These are phyloP conservation scores for Blastobotrys arbuscula DNA, from an alignment of 1,139 yeast species.

Conservation along the genomic window DNA sequence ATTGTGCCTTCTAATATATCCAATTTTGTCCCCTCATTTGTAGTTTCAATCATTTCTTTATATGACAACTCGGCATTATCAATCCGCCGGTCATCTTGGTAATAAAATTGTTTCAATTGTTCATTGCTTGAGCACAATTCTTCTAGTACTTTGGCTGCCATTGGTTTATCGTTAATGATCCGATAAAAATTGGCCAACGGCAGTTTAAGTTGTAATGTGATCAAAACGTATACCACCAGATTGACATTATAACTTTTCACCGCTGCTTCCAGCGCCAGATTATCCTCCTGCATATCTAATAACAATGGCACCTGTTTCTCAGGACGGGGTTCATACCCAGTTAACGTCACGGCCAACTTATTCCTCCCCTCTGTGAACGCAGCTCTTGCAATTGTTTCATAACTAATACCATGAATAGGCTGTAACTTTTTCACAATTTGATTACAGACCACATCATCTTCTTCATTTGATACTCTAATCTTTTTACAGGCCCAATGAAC, in stretches of 20 bases:
- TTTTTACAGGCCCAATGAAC: conserved; percentile 80
- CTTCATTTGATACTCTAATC: conserved; percentile 46
- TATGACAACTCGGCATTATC: conserved; percentile 43
- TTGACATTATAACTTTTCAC: conserved; percentile 63
- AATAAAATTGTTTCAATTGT: conserved; percentile 47
- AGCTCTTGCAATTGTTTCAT: conserved; percentile 56
- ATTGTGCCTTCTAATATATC: conserved; percentile 28
- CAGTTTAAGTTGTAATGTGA: conserved; percentile 45
- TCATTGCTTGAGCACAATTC: conserved; percentile 35
- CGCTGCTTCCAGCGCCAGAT: conserved; percentile 63
- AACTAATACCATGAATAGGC: conserved; percentile 43
- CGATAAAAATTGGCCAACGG: conserved; percentile 53
- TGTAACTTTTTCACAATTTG: conserved; percentile 45
- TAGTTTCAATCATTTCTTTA: conserved; percentile 23
- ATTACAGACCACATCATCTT: conserved; percentile 56
- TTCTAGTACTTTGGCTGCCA: conserved; percentile 43
- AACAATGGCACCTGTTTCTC: conserved; percentile 58
- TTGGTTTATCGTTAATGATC: conserved; percentile 42
- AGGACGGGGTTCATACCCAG: conserved; percentile 64
- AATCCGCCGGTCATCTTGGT: conserved; percentile 52
- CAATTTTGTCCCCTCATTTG: conserved; percentile 15
- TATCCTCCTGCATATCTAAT: conserved; percentile 66
- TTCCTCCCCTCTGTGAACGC: conserved; percentile 84
- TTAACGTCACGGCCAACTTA: conserved; percentile 56
- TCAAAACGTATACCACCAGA: conserved; percentile 54